Evolutionary conservation across 352 stramenopile genomes (phyloP), one percentile per base, ranked within the genome.

Genomic region (Pythium brachiatum): DNA sequence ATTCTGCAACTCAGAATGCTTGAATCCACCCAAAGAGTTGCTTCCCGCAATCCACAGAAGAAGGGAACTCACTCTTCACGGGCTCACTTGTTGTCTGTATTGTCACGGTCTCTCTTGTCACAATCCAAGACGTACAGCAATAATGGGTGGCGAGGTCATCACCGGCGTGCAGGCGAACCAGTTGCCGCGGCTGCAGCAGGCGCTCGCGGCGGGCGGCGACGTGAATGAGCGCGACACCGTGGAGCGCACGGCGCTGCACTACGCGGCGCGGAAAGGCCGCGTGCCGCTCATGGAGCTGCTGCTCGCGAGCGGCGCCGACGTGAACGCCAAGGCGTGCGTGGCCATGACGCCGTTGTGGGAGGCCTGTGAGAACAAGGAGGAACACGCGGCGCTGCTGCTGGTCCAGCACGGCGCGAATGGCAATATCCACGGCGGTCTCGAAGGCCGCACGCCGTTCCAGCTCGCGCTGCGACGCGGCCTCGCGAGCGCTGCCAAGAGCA

Each of bases 101-200:
- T n/a, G n/a, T n/a, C n/a, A n/a, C n/a, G n/a, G n/a, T n/a, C n/a
- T n/a, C n/a, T n/a, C n/a, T n/a, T n/a, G n/a, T n/a, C n/a, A n/a
- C n/a, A n/a, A n/a, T n/a, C n/a, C n/a, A n/a, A n/a, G n/a, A n/a
- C n/a, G n/a, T n/a, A n/a, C n/a, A n/a, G n/a, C 2, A 2, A 38
- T 8, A 23, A 60, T 60, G 53, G 38, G 53, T 18, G 7, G 16
- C 7, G 53, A 60, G 25, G n/a, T 60, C 38, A 29, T 41, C 53
- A 25, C 36, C 16, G 29, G 36, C 15, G 23, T 34, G 7, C 36
- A 50, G 12, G 53, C 53, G 21, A 59, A 59, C 13, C 16, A 26
- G 34, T 26, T 50, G 34, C 21, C 18, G 21, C 53, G 53, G 21
- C 15, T 59, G 53, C 53, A 36, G 12, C 7, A 3, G 6, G 39